Base-by-base conservation (phyloP, 1,139 yeast species). In the Geotrichum siamense region DNA sequence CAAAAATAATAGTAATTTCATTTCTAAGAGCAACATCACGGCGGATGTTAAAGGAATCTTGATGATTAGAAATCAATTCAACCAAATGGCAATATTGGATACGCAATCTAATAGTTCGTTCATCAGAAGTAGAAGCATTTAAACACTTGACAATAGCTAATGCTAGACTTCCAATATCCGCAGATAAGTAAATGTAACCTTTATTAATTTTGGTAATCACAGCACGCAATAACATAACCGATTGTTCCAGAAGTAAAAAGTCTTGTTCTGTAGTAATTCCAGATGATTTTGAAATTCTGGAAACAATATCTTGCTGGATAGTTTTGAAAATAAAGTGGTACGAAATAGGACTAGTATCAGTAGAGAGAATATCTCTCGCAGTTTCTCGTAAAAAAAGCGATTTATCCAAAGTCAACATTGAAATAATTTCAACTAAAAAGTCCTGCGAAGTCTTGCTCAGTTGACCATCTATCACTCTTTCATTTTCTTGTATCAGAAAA, bases 21-120 rank as follows among this genome's bases (percentile, higher is more conserved):
- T 82, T 84, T 53, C 91, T 75, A 13, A 74, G 53, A 41, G 68
- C 68, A 51, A 71, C 71, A 31, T 80, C 82, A 35, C 89, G 86
- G 31, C 70, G 64, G 43, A 58, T 49, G 34, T 58, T 56, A 35
- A 60, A 41, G 1, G 56, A 50, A 38, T 57, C 64, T 23, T 52
- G 53, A 41, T 53, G 78, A 66, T 39, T 58, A 44, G 79, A 80
- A 36, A 80, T 65, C 1, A 73, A 69, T 30, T 70, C 68, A 5
- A 71, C 67, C 51, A 79, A 63, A 52, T 76, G 75, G 47, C 85
- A 77, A 53, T 78, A 71, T 45, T 82, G 70, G 44, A 80, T 71
- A 48, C 76, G 74, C 32, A 82, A 65, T 47, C 78, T 53, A 43
- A 55, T 68, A 42, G 72, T 63, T 19, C 69, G 68, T 40, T 69